phyloP scores from a whole-genome alignment of 2,329 filamentous ascomycete species.

The Aurifilum marmelostoma region DNA sequence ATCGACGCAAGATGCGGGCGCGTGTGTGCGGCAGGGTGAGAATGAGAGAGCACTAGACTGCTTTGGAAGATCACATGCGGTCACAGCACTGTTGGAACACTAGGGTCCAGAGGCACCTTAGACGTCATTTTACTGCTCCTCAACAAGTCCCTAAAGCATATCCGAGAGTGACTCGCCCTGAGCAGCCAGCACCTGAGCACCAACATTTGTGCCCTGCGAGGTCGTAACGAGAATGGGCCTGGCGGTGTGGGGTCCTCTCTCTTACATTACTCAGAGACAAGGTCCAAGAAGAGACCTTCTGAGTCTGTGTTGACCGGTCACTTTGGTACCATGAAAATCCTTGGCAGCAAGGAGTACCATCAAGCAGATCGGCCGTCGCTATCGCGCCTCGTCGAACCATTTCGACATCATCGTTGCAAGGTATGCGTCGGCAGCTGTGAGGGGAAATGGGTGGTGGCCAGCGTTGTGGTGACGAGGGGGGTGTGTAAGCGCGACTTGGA shows the following conservation, averaged over 20 bases:
- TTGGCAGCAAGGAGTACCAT: neutral
- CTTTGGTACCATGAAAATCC: neutral
- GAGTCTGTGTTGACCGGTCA: neutral
- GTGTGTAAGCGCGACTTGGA: neutral
- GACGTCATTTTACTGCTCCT: conserved; percentile 1
- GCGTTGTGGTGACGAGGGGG: neutral
- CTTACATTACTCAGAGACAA: neutral
- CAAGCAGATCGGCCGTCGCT: neutral
- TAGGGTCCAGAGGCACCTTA: conserved; percentile 2
- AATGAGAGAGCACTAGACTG: conserved; percentile 18
- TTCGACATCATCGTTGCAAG: conserved; percentile 4
- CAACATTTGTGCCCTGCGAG: neutral
- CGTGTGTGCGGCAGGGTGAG: conserved; percentile 6
- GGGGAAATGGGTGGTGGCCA: neutral
- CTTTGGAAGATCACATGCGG: conserved; percentile 25
- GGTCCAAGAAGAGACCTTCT: neutral
- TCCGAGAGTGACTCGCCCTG: neutral
- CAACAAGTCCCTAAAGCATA: neutral
- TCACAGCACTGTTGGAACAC: conserved; percentile 12
- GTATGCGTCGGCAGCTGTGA: neutral
- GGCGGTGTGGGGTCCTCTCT: neutral
- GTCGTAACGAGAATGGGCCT: neutral
- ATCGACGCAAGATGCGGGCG: conserved; percentile 14
- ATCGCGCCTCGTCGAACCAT: neutral
- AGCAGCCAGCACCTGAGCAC: neutral